Conservation (phyloP, 148 eudicot species). For the Selenicereus undatus region DNA sequence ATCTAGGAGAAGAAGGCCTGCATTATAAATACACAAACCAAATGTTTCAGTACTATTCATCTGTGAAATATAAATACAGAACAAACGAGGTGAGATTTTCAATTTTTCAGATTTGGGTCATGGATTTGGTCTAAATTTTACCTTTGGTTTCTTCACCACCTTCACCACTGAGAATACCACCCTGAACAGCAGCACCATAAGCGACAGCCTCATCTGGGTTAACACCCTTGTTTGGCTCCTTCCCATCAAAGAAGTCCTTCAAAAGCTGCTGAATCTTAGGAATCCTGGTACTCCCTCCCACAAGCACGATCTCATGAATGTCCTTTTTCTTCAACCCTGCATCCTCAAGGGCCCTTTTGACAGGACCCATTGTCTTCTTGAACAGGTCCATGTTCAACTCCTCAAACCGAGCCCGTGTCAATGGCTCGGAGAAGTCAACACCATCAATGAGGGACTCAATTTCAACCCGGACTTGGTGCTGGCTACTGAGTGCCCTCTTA, state of each 20-base stretch:
- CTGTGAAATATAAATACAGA: neutral
- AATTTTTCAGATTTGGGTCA: neutral
- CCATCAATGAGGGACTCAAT: slow-evolving; percentile 42
- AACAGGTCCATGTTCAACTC: slow-evolving; percentile 50
- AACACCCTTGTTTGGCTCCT: slow-evolving; percentile 46
- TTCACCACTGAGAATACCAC: slow-evolving; percentile 48
- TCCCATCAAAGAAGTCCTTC: slow-evolving; percentile 49
- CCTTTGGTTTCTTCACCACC: slow-evolving; percentile 46
- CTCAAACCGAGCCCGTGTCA: slow-evolving; percentile 49
- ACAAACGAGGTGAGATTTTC: neutral
- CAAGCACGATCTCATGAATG: slow-evolving; percentile 46
- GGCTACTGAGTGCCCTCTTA: slow-evolving; percentile 49
- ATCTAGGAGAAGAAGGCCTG: slow-evolving; percentile 49
- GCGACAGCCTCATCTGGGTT: slow-evolving; percentile 59
- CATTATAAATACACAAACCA: neutral
- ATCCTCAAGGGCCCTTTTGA: slow-evolving; percentile 45
- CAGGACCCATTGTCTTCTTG: slow-evolving; percentile 48
- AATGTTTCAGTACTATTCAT: neutral
- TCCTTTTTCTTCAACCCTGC: slow-evolving; percentile 42
- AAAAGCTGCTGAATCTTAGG: slow-evolving; percentile 52
- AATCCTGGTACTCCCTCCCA: slow-evolving; percentile 55
- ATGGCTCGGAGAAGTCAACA: slow-evolving; percentile 44
- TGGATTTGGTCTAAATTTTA: neutral
- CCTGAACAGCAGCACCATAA: slow-evolving; percentile 54
- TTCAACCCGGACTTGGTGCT: slow-evolving; percentile 47